Evolutionary conservation across 169 alveolate species (phyloP).

Genomic region (Plasmodium knowlesi): DNA sequence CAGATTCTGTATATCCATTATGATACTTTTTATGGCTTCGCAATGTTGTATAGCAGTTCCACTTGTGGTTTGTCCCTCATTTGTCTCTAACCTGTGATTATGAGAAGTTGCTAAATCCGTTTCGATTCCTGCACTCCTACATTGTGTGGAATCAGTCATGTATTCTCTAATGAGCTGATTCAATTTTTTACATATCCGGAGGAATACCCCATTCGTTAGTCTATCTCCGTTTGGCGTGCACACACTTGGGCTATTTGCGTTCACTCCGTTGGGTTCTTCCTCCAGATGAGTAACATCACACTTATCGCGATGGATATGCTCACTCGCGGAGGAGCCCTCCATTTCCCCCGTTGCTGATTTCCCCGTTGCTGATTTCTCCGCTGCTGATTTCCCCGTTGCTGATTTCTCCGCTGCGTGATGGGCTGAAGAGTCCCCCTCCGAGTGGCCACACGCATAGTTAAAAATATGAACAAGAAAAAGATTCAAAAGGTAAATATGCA

Average conservation of each 20-base stretch:
- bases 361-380: neutral
- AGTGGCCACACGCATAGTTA: neutral
- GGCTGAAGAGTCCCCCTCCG: neutral
- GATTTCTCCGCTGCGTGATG: neutral
- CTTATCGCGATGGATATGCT: neutral
- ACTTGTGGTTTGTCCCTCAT: neutral
- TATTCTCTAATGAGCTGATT: neutral
- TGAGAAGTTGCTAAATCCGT: no score
- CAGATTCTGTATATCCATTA: neutral
- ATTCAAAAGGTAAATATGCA: slow-evolving; percentile 31
- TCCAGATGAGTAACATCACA: neutral
- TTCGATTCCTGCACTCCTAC: neutral
- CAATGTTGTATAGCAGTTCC: neutral
- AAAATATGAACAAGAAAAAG: slow-evolving; percentile 8
- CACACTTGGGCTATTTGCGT: neutral
- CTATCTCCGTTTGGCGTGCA: neutral
- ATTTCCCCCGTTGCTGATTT: neutral
- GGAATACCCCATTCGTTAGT: neutral
- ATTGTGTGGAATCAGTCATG: neutral
- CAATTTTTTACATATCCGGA: neutral
- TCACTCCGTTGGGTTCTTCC: neutral
- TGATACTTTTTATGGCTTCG: neutral
- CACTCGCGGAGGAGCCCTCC: neutral
- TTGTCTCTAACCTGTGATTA: neutral
- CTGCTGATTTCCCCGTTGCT: neutral